Evolutionary conservation across 2,329 filamentous ascomycete genomes (phyloP), one percentile per base, ranked within the genome.

Genomic region (Aureobasidium sp.): DNA sequence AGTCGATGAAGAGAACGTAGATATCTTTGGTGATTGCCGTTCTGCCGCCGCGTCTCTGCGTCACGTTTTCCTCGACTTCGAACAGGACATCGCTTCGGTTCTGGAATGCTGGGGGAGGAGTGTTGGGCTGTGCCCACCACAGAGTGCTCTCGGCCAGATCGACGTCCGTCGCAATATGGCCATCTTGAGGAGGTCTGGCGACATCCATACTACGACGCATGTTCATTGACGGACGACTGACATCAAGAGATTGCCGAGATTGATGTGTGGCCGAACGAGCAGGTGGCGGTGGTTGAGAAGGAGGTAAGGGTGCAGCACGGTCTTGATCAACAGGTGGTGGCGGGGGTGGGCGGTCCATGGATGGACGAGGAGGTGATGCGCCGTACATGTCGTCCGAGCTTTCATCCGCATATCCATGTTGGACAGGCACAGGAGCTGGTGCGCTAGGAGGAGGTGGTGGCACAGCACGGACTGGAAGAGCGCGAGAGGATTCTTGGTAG

Each of bases 1-100:
- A 99, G 76, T 99, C 94, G 69, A 91, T 87, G 77, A 90, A 99
- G 9, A 99, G 77, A n/a, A 97, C 79, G 68, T 88, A 94, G 45
- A 97, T 81, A 63, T 92, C 86, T 66, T 92, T 92, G 6, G 87
- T 89, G 25, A 96, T 78, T 1, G 81, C 82, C 0, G 85, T 85
- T 71, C 86, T 87, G 30, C 89, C 86, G 32, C 87, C 87, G 14
- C 86, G 83, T 65, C 86, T 86, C 10, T 83, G 81, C 14, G 87
- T 83, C 7, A 82, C 86, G 1, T 86, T 85, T 71, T 97, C 90
- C 66, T 96, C 90, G 27, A 87, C 82, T 73, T 97, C 91, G 57
- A 85, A 88, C 59, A 91, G 83, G 16, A 97, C 81, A 71, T 99
- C 94, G 67, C 85, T 88, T 55, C 93, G 87, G 51, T 85, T 86